Evolutionary conservation across 129 eudicot species (phyloP).

Genomic region (Centrapalus pauciflorus): DNA sequence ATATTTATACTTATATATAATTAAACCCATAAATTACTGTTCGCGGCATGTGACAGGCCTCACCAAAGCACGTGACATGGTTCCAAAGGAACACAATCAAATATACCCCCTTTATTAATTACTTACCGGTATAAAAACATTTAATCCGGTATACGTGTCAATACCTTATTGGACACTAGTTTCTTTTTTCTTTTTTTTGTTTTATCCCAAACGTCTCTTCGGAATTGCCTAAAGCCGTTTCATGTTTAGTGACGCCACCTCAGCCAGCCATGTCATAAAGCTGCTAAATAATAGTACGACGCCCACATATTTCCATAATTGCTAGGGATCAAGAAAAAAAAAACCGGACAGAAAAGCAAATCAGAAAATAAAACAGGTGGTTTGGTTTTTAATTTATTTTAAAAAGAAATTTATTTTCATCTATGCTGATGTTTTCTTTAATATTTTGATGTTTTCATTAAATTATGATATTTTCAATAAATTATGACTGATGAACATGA

Average conservation of each 20-base stretch:
- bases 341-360: too few species aligned
- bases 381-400: too few species aligned
- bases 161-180: background rate
- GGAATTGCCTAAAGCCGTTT: constrained; percentile 16
- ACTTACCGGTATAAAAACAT: background rate
- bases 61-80: constrained; percentile 21
- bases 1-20: too few species aligned
- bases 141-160: constrained; percentile 12
- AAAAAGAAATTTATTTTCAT: too few species aligned
- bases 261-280: constrained; percentile 30
- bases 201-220: constrained; percentile 20
- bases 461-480: too few species aligned
- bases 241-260: constrained; percentile 17
- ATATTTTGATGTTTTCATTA: too few species aligned
- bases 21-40: constrained; percentile 11
- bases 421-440: too few species aligned
- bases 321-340: too few species aligned
- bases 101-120: background rate
- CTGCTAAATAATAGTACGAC: background rate
- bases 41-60: constrained; percentile 18
- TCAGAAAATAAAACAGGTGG: too few species aligned
- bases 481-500: too few species aligned
- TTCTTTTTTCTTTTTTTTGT: background rate
- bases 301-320: constrained; percentile 4
- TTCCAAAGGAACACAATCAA: constrained; percentile 7